phyloP scores from a whole-genome alignment of 441 rosid genomes.

The Brassica balearica region DNA sequence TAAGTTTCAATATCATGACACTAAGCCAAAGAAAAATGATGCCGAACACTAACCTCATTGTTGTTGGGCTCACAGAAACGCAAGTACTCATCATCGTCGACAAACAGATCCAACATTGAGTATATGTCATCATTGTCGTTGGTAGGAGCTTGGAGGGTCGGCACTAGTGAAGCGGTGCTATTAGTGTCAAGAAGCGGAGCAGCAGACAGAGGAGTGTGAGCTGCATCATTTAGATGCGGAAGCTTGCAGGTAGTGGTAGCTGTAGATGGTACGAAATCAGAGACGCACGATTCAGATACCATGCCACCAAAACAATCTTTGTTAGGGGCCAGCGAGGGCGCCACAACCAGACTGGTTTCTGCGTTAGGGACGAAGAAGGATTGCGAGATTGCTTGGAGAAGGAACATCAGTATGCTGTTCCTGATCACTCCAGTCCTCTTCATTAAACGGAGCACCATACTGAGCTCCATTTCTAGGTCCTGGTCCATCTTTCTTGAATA shows the following conservation, averaged over 20 bases:
- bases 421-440: constrained; percentile 82
- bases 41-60: constrained; percentile 47
- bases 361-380: not conserved
- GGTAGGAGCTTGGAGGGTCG: constrained; percentile 18
- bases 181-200: constrained; percentile 2
- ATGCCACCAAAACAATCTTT: constrained; percentile 32
- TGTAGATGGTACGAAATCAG: constrained; percentile 27
- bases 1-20: not conserved
- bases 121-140: constrained; percentile 39
- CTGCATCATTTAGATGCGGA: constrained; percentile 26
- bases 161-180: constrained; percentile 1
- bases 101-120: constrained; percentile 43
- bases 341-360: constrained; percentile 30
- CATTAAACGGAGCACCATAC: constrained; percentile 83
- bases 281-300: constrained; percentile 42
- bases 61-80: constrained; percentile 10
- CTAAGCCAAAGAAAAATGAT: not conserved
- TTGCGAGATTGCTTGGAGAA: not conserved
- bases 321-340: constrained; percentile 34
- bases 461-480: constrained; percentile 92
- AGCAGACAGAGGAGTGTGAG: constrained; percentile 14
- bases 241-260: constrained; percentile 21
- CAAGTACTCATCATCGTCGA: constrained; percentile 28
- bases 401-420: constrained; percentile 35
- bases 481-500: constrained; percentile 74